phyloP scores from a whole-genome alignment of 192 early-diverging fungal genomes.

The Chytriomyces sp. region DNA sequence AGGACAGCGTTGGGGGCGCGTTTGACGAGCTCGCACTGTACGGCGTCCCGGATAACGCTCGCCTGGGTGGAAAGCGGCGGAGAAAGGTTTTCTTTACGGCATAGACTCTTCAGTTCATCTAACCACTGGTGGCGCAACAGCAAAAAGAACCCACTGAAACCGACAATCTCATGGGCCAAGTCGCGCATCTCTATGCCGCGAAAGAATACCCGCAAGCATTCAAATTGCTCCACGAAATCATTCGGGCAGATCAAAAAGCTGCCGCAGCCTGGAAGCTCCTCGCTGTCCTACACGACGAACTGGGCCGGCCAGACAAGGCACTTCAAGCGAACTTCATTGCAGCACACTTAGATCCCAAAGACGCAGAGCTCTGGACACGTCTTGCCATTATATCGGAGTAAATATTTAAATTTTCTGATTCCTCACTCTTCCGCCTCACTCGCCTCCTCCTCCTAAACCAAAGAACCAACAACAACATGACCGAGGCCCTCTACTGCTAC shows the following conservation, averaged over 20 bases:
- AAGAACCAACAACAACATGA: slow-evolving; percentile 52
- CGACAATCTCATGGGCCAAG: slow-evolving; percentile 68
- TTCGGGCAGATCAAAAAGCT: slow-evolving; percentile 70
- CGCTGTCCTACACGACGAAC: slow-evolving; percentile 87
- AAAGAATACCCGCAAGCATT: slow-evolving; percentile 73
- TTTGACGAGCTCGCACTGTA: slow-evolving; percentile 4
- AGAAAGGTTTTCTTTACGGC: neutral
- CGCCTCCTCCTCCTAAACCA: slow-evolving; percentile 28
- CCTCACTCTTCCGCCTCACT: neutral
- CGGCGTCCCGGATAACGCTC: neutral
- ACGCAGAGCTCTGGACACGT: slow-evolving; percentile 79
- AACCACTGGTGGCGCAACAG: neutral
- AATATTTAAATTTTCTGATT: neutral
- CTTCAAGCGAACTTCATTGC: slow-evolving; percentile 83
- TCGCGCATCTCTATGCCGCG: slow-evolving; percentile 73
- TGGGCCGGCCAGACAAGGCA: slow-evolving; percentile 73
- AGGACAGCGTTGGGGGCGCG: neutral
- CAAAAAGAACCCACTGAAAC: slow-evolving; percentile 44
- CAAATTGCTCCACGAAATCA: slow-evolving; percentile 74
- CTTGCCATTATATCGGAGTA: slow-evolving; percentile 75
- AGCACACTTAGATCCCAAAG: slow-evolving; percentile 78
- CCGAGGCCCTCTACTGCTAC: slow-evolving; percentile 87
- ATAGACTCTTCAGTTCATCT: neutral
- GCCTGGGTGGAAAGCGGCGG: neutral
- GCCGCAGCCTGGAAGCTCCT: slow-evolving; percentile 86